Conservation (phyloP, 306 rosid species). For the Begonia masoniana region DNA sequence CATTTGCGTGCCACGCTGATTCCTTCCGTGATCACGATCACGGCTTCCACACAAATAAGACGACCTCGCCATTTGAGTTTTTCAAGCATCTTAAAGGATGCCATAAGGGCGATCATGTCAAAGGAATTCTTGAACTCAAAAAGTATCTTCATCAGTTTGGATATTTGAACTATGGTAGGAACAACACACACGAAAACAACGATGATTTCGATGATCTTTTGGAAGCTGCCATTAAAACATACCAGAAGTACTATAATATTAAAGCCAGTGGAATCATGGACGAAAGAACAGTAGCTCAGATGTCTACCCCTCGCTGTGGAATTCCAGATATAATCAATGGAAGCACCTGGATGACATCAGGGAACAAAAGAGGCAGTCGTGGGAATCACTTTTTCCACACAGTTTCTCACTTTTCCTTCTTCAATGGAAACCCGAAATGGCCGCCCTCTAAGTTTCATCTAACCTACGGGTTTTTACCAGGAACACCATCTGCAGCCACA, state of each 20-base stretch:
- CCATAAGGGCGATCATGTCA: conserved; percentile 19
- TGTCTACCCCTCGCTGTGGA: conserved; percentile 37
- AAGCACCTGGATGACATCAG: conserved; percentile 15
- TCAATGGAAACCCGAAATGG: conserved; percentile 10
- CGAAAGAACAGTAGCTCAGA: conserved; percentile 15
- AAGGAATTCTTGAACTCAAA: conserved; percentile 22
- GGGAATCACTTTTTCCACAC: not conserved
- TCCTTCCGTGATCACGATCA: not conserved
- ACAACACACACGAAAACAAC: conserved; percentile 5
- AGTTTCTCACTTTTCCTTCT: conserved; percentile 11
- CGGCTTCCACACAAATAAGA: conserved; percentile 3
- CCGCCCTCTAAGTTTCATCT: not conserved
- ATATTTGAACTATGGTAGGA: conserved; percentile 13
- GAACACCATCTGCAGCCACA: not conserved
- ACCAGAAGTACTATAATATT: conserved; percentile 22
- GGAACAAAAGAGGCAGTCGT: not conserved
- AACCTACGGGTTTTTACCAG: not conserved
- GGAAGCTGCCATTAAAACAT: conserved; percentile 27
- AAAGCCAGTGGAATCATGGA: conserved; percentile 15
- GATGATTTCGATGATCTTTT: conserved; percentile 19
- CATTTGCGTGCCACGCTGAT: not conserved
- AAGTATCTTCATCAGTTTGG: conserved; percentile 24
- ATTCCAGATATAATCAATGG: conserved; percentile 17
- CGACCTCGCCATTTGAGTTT: conserved; percentile 14
- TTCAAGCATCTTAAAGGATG: conserved; percentile 20